phyloP scores from a whole-genome alignment of 148 eudicot species.

The Amaranthus palmeri region DNA sequence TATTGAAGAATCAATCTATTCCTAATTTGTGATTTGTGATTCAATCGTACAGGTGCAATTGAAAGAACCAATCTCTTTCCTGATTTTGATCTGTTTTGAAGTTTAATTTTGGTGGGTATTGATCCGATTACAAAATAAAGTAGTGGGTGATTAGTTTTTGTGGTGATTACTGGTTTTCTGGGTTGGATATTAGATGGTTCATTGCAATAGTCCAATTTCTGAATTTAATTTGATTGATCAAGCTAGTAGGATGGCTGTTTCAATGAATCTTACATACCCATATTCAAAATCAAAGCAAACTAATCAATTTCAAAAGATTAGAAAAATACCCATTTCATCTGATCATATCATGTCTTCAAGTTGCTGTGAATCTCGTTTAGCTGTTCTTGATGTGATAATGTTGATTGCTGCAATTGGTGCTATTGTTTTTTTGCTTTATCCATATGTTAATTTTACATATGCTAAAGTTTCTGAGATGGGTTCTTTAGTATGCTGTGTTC shows the following conservation, averaged over 20 bases:
- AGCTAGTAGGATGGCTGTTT: slow-evolving; percentile 48
- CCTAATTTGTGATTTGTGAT: background rate
- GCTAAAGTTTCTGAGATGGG: slow-evolving; percentile 28
- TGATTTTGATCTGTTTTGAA: slow-evolving; percentile 27
- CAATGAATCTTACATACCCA: slow-evolving; percentile 40
- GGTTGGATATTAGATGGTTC: slow-evolving; percentile 42
- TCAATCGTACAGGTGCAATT: slow-evolving; percentile 21
- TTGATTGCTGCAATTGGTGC: slow-evolving; percentile 69
- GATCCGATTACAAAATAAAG: slow-evolving; percentile 12
- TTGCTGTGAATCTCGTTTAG: slow-evolving; percentile 57
- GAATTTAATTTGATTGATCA: slow-evolving; percentile 35
- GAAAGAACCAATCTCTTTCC: slow-evolving; percentile 10
- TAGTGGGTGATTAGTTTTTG: background rate
- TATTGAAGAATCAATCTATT: background rate
- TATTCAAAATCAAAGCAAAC: slow-evolving; percentile 47
- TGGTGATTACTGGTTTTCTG: background rate
- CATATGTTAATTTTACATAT: slow-evolving; percentile 38
- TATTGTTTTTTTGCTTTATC: slow-evolving; percentile 63
- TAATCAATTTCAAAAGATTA: slow-evolving; percentile 37
- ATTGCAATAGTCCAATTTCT: slow-evolving; percentile 35
- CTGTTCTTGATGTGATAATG: slow-evolving; percentile 61
- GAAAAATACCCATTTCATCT: slow-evolving; percentile 30
- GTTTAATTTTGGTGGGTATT: slow-evolving; percentile 28
- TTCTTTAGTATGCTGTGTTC: slow-evolving; percentile 24
- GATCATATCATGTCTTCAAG: slow-evolving; percentile 35